Percentiles rank a stretch among this genome's conserved stretches.
Evolutionary conservation across 257 asterid genomes (phyloP).

Genomic region (Primulina eburnea): DNA sequence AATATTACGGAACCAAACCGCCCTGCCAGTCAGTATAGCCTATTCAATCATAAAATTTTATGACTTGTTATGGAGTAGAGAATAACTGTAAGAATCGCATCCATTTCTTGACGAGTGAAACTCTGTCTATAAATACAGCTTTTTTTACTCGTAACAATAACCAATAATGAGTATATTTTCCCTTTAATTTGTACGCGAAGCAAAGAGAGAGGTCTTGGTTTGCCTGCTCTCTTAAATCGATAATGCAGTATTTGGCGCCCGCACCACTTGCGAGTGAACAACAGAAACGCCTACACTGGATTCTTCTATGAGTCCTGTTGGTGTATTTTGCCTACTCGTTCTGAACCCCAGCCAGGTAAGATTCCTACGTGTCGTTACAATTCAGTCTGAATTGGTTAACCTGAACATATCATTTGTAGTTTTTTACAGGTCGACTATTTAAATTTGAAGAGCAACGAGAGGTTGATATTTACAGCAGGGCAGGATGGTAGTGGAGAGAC

Average conservation of each 20-base stretch:
- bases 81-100: too few relatives aligned
- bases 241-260: conserved; percentile 71
- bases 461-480: conserved; percentile 48
- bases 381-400: conserved; percentile 8
- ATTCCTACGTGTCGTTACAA: conserved; percentile 6
- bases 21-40: too few relatives aligned
- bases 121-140: too few relatives aligned
- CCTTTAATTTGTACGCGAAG: conserved; percentile 23
- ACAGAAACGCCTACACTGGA: conserved; percentile 38
- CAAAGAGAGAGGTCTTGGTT: conserved; percentile 88
- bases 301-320: conserved; percentile 68
- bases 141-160: neutral
- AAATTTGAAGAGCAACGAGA: conserved; percentile 75
- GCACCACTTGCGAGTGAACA: conserved; percentile 49
- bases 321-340: conserved; percentile 65
- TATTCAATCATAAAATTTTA: too few relatives aligned
- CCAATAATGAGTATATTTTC: neutral
- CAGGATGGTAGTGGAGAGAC: conserved; percentile 40
- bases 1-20: too few relatives aligned
- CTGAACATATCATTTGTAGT: neutral
- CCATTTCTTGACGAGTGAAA: too few relatives aligned
- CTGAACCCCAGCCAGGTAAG: conserved; percentile 75
- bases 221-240: conserved; percentile 69
- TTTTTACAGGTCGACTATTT: conserved; percentile 74
- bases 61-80: too few relatives aligned